A percentile compares a stretch with the other conserved stretches of the same genome.
These are phyloP conservation scores for Leptodontidium sp. DNA, from an alignment of 2,329 filamentous ascomycete species.

Conservation along the genomic window DNA sequence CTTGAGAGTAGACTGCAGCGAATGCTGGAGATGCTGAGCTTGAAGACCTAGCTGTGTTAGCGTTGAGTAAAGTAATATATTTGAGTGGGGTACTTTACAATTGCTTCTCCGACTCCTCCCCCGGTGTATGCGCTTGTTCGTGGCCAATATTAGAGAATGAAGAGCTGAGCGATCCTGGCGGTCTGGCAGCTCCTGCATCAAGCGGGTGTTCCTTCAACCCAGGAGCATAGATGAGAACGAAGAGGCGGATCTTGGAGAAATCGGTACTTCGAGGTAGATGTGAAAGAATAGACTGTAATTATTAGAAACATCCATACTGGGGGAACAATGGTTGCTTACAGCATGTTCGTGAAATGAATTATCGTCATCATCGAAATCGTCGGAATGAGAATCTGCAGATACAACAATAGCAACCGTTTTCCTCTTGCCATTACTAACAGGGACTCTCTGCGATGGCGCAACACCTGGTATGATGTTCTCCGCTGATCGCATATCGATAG, in stretches of 20 bases:
- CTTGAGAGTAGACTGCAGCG: constrained; percentile 82
- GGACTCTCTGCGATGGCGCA: constrained; percentile 40
- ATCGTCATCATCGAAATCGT: constrained; percentile 67
- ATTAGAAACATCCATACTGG: constrained; percentile 31
- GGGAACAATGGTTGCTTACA: constrained; percentile 60
- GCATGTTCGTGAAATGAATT: constrained; percentile 78
- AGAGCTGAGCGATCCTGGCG: constrained; percentile 73
- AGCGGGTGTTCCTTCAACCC: constrained; percentile 72
- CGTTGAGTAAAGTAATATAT: constrained; percentile 30
- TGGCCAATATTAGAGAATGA: constrained; percentile 88
- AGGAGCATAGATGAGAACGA: constrained; percentile 90
- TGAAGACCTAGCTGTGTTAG: constrained; percentile 53
- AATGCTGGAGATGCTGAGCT: constrained; percentile 67
- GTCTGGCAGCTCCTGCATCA: constrained; percentile 62
- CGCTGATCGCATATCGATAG: constrained; percentile 40
- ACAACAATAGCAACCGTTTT: constrained; percentile 90
- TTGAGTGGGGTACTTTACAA: constrained; percentile 52
- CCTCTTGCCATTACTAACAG: constrained; percentile 51
- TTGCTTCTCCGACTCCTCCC: constrained; percentile 68
- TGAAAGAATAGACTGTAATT: constrained; percentile 78
- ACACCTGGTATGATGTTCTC: constrained; percentile 37
- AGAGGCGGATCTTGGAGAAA: constrained; percentile 76
- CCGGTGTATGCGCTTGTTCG: constrained; percentile 74
- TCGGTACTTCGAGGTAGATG: constrained; percentile 84
- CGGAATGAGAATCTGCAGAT: constrained; percentile 74